Conservation (phyloP, 2,329 filamentous ascomycete genomes). For the Aureobasidium subglaciale region DNA sequence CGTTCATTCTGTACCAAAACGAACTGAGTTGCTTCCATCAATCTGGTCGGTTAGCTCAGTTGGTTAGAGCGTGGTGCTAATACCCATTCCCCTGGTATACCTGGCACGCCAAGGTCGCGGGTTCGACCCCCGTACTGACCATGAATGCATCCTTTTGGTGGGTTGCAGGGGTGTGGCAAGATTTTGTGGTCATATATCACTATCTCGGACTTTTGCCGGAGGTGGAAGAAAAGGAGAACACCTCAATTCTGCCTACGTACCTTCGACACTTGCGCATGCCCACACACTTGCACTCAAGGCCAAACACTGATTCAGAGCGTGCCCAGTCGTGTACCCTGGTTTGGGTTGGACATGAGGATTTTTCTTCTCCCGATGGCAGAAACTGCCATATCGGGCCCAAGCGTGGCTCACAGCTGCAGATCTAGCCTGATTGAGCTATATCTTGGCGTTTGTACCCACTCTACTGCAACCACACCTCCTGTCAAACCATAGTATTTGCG, state of each 20-base stretch:
- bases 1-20: no score
- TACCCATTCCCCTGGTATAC: conserved; percentile 11
- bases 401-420: no score
- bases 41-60: conserved; percentile 22
- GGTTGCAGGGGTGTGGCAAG: not conserved
- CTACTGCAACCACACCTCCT: not conserved
- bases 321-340: no score
- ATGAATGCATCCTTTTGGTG: not conserved
- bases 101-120: conserved; percentile 24
- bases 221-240: no score
- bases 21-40: no score
- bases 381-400: not conserved
- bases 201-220: no score
- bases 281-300: no score
- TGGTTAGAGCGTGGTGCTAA: conserved; percentile 27
- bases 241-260: no score
- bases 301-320: no score
- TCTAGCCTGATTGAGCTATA: not conserved
- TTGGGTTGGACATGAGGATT: not conserved
- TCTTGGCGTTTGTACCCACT: not conserved
- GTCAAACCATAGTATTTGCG: conserved; percentile 4
- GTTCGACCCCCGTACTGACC: conserved; percentile 24
- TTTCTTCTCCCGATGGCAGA: not conserved
- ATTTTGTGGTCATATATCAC: not conserved
- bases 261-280: no score